phyloP scores from a whole-genome alignment of 1,284 basidiomycete species.

The Malassezia sp. region DNA sequence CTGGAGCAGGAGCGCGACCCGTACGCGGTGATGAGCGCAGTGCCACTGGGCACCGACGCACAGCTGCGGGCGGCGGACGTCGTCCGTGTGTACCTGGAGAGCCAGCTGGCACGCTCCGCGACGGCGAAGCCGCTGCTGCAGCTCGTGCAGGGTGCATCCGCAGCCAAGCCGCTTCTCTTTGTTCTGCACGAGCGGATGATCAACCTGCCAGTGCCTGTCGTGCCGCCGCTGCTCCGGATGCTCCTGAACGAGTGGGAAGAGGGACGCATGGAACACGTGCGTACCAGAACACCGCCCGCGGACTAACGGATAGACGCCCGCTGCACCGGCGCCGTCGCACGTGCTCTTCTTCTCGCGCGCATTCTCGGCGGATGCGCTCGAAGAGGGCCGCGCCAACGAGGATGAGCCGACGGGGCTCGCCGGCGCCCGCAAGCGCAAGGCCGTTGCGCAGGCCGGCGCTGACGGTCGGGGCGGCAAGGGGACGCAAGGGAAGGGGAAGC shows the following conservation, averaged over 20 bases:
- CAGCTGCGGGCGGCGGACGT: not conserved
- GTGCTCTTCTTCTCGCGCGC: slow-evolving; percentile 40
- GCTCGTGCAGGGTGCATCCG: slow-evolving; percentile 19
- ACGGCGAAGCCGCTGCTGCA: slow-evolving; percentile 22
- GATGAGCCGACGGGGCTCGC: slow-evolving; percentile 29
- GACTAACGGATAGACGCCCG: no score
- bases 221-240: slow-evolving; percentile 42
- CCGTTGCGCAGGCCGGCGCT: slow-evolving; percentile 15
- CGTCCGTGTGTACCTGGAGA: slow-evolving; percentile 18
- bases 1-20: slow-evolving; percentile 40
- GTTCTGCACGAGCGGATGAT: slow-evolving; percentile 44
- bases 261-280: slow-evolving; percentile 1
- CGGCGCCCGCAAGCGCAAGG: slow-evolving; percentile 29
- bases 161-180: slow-evolving; percentile 21
- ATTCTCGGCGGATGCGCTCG: slow-evolving; percentile 37
- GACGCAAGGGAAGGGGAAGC: slow-evolving; percentile 9
- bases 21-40: slow-evolving; percentile 37
- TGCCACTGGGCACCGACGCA: slow-evolving; percentile 19
- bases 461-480: slow-evolving; percentile 17
- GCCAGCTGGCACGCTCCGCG: slow-evolving; percentile 18
- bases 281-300: no score
- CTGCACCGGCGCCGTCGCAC: slow-evolving; percentile 20
- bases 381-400: slow-evolving; percentile 32
- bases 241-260: slow-evolving; percentile 29
- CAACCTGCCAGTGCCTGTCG: slow-evolving; percentile 37